phyloP scores from a whole-genome alignment of 768 basidiomycete genomes.

The Kwoniella pini region DNA sequence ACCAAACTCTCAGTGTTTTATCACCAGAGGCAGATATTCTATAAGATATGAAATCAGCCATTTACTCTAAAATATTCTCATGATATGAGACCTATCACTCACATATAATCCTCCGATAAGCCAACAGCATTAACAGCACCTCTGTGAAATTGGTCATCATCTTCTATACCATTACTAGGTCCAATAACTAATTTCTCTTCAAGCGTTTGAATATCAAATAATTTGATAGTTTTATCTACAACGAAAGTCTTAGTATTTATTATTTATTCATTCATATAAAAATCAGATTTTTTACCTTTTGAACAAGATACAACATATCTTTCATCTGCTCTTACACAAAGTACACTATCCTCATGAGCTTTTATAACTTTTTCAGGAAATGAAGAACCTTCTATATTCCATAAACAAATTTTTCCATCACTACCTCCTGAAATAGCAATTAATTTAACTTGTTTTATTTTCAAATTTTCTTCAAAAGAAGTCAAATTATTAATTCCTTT shows the following conservation, averaged over 20 bases:
- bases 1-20: slow-evolving; percentile 45
- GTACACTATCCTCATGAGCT: slow-evolving; percentile 45
- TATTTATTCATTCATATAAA: no score
- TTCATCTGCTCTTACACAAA: slow-evolving; percentile 48
- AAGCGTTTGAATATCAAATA: slow-evolving; percentile 46
- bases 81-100: slow-evolving; percentile 9
- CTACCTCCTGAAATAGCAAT: slow-evolving; percentile 48
- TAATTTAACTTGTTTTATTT: slow-evolving; percentile 1
- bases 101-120: slow-evolving; percentile 50
- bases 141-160: slow-evolving; percentile 21
- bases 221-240: slow-evolving; percentile 50
- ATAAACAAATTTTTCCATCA: slow-evolving; percentile 49
- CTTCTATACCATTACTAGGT: slow-evolving; percentile 2
- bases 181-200: slow-evolving; percentile 38
- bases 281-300: slow-evolving; percentile 37
- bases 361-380: slow-evolving; percentile 34
- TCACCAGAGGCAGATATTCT: slow-evolving; percentile 53
- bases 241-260: no score
- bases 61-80: no score
- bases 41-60: background rate
- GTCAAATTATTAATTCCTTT: no score
- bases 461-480: no score
- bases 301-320: slow-evolving; percentile 50
- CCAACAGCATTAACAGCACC: slow-evolving; percentile 49
- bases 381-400: slow-evolving; percentile 44